These are phyloP conservation scores for Lentinula guzmanii DNA, from an alignment of 768 basidiomycete genomes.

Conservation along the genomic window DNA sequence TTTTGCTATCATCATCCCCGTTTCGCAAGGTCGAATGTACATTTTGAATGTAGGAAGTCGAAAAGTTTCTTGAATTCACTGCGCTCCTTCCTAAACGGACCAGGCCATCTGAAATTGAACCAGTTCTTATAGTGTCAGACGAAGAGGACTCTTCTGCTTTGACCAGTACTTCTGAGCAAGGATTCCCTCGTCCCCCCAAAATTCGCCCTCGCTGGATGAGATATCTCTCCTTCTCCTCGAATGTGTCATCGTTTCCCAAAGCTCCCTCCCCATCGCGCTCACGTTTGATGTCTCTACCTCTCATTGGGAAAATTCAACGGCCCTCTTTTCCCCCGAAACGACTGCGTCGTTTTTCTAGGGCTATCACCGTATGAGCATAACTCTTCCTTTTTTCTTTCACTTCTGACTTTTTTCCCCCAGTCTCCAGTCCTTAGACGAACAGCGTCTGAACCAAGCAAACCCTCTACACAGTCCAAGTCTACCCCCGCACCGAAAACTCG, in stretches of 20 bases:
- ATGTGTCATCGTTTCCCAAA: neutral
- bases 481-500: neutral
- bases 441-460: neutral
- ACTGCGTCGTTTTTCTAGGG: neutral
- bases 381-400: neutral
- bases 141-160: neutral
- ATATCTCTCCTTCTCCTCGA: neutral
- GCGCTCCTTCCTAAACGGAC: neutral
- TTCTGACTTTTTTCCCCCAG: neutral
- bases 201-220: neutral
- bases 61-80: constrained; percentile 5
- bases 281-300: neutral
- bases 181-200: neutral
- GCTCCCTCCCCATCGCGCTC: neutral
- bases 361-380: neutral
- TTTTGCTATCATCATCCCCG: neutral
- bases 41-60: neutral
- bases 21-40: neutral
- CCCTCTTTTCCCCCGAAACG: neutral
- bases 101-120: neutral
- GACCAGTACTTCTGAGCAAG: neutral
- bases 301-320: neutral
- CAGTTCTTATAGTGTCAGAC: neutral
- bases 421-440: neutral
- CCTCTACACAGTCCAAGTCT: neutral